These are phyloP conservation scores for Macrocystidia cucumis DNA, from an alignment of 1,284 basidiomycete genomes.

Conservation along the genomic window DNA sequence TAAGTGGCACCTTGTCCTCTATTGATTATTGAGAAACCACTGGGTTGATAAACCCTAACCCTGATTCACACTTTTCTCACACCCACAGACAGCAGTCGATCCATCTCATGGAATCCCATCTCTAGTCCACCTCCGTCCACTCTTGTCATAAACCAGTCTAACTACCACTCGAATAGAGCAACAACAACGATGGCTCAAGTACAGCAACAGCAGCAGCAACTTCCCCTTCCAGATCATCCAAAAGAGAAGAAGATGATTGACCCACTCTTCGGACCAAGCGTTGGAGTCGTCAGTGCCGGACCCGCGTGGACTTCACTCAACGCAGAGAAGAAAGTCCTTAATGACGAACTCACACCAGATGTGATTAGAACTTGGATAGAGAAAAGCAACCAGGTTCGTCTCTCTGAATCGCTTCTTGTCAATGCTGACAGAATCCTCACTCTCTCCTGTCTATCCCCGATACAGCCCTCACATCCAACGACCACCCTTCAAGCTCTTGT, in stretches of 20 bases:
- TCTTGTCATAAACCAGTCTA: too few species aligned
- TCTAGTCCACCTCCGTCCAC: too few species aligned
- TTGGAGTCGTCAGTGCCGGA: conserved; percentile 49
- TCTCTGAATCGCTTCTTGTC: conserved; percentile 1
- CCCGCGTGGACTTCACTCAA: conserved; percentile 41
- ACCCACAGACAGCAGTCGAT: too few species aligned
- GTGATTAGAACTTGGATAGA: conserved; percentile 77
- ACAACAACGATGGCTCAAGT: too few species aligned
- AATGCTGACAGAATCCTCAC: not conserved
- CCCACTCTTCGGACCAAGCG: conserved; percentile 63
- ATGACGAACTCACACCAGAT: conserved; percentile 68
- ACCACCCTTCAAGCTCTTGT: conserved; percentile 88
- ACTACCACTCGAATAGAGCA: too few species aligned
- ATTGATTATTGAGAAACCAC: too few species aligned
- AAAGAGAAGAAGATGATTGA: conserved; percentile 35
- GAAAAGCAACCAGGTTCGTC: conserved; percentile 73
- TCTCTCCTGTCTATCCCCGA: conserved; percentile 1
- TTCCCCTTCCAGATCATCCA: too few species aligned
- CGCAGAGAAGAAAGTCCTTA: conserved; percentile 36
- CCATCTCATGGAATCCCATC: too few species aligned
- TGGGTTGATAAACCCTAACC: too few species aligned
- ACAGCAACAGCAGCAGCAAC: too few species aligned
- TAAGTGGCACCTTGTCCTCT: too few species aligned
- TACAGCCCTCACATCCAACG: conserved; percentile 68
- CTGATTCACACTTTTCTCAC: too few species aligned